phyloP scores from a whole-genome alignment of 352 stramenopile genomes.

The Phytophthora nicotianae region DNA sequence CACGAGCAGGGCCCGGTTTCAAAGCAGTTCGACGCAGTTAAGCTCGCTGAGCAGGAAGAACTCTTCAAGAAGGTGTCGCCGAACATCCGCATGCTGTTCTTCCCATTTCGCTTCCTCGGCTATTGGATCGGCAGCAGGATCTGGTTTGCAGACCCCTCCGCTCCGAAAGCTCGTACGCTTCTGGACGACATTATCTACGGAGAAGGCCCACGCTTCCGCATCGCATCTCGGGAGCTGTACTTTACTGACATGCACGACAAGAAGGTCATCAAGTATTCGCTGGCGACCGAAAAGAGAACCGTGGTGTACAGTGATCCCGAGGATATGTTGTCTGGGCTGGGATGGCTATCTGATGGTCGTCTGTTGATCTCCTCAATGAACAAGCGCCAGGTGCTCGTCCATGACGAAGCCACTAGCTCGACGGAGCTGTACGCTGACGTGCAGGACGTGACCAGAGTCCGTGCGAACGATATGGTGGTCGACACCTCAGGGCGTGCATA shows the following conservation, averaged over 20 bases:
- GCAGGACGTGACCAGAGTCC: slow-evolving; percentile 47
- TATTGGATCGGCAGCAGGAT: slow-evolving; percentile 39
- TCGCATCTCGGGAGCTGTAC: slow-evolving; percentile 57
- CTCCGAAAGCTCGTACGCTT: slow-evolving; percentile 27
- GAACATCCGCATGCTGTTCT: slow-evolving; percentile 37
- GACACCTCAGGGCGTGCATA: slow-evolving; percentile 45
- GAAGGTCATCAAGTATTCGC: slow-evolving; percentile 64
- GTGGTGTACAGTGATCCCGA: slow-evolving; percentile 49
- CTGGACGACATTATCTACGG: slow-evolving; percentile 49
- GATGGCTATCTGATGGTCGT: slow-evolving; percentile 65
- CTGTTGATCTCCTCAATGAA: slow-evolving; percentile 67
- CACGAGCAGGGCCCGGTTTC: slow-evolving; percentile 3
- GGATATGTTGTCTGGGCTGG: slow-evolving; percentile 62
- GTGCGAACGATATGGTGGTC: slow-evolving; percentile 73
- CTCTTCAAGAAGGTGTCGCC: slow-evolving; percentile 37
- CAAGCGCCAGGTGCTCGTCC: slow-evolving; percentile 47
- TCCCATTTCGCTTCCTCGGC: slow-evolving; percentile 39
- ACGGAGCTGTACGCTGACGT: slow-evolving; percentile 57
- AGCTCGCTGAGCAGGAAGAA: slow-evolving; percentile 12
- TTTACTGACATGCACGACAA: slow-evolving; percentile 71
- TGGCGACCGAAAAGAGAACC: slow-evolving; percentile 39
- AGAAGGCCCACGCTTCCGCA: slow-evolving; percentile 64
- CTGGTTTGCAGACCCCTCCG: slow-evolving; percentile 16
- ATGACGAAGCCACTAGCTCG: slow-evolving; percentile 38
- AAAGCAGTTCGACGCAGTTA: slow-evolving; percentile 2